Percentiles rank a stretch among this genome's conserved stretches.
Evolutionary conservation across 108 stramenopile genomes (phyloP).

Genomic region (Discostella stelligeroides): DNA sequence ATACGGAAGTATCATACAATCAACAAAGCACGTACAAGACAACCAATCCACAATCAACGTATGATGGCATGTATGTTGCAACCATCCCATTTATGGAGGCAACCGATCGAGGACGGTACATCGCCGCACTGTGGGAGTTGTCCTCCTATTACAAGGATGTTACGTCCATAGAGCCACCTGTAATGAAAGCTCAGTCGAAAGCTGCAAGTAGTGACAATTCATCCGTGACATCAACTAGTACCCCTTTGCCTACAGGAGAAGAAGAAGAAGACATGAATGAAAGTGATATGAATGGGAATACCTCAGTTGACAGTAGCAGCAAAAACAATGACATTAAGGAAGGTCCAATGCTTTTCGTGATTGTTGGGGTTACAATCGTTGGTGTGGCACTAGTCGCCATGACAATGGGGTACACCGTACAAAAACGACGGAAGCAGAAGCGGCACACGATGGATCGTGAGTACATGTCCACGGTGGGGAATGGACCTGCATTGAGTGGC

Average conservation of each 20-base stretch:
- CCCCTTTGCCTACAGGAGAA: neutral
- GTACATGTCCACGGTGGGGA: conserved; percentile 12
- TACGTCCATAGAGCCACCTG: neutral
- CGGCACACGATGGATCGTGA: neutral
- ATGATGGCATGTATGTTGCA: neutral
- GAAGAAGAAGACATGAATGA: neutral
- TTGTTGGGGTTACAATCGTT: neutral
- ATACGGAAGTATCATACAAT: neutral
- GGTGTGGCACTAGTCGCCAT: neutral
- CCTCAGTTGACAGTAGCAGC: neutral
- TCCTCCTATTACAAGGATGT: conserved; percentile 8
- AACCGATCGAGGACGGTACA: neutral
- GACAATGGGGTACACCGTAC: neutral
- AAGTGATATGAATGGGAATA: too few species aligned
- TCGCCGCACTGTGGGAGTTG: neutral
- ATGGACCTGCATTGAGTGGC: conserved; percentile 8
- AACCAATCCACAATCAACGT: neutral
- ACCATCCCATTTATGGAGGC: neutral
- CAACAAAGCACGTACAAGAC: conserved; percentile 6
- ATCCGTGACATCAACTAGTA: neutral
- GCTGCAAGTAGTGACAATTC: neutral
- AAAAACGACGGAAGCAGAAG: neutral
- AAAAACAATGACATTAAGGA: neutral
- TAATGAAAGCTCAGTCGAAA: neutral
- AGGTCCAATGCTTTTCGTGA: neutral